Evolutionary conservation across 306 rosid species (phyloP).

Genomic region (Dalbergia cochinchinensis): DNA sequence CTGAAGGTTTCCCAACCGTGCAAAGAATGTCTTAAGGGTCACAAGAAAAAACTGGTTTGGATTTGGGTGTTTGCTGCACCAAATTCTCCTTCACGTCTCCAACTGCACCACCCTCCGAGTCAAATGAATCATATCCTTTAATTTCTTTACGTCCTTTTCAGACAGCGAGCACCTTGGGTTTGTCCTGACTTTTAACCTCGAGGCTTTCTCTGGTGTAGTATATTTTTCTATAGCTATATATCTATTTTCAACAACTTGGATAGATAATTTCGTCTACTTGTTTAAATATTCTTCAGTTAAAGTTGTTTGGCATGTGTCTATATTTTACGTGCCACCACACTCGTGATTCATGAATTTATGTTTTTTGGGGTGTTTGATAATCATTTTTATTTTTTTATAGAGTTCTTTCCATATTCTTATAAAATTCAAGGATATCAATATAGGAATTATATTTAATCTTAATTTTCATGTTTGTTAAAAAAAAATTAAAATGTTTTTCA

Average conservation of each 20-base stretch:
- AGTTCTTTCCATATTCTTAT: too few relatives aligned
- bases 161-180: conserved; percentile 35
- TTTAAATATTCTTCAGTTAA: conserved; percentile 49
- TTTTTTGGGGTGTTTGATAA: neutral
- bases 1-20: conserved; percentile 67
- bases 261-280: conserved; percentile 53
- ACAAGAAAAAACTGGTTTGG: conserved; percentile 44
- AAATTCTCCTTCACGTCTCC: conserved; percentile 69
- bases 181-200: conserved; percentile 45
- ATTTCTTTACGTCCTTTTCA: conserved; percentile 55
- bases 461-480: too few relatives aligned
- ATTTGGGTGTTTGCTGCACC: conserved; percentile 72
- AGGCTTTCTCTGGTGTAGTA: conserved; percentile 22
- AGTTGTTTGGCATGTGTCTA: conserved; percentile 44
- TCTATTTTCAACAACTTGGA: conserved; percentile 49
- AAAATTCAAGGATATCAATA: too few relatives aligned
- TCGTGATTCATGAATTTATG: neutral
- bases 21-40: conserved; percentile 50
- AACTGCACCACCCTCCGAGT: conserved; percentile 81
- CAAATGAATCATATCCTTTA: conserved; percentile 67
- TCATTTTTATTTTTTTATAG: too few relatives aligned
- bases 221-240: neutral
- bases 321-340: conserved; percentile 45
- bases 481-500: too few relatives aligned
- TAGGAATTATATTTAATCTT: too few relatives aligned